Base-by-base conservation (phyloP, 306 rosid genomes). In the Vicia villosa region DNA sequence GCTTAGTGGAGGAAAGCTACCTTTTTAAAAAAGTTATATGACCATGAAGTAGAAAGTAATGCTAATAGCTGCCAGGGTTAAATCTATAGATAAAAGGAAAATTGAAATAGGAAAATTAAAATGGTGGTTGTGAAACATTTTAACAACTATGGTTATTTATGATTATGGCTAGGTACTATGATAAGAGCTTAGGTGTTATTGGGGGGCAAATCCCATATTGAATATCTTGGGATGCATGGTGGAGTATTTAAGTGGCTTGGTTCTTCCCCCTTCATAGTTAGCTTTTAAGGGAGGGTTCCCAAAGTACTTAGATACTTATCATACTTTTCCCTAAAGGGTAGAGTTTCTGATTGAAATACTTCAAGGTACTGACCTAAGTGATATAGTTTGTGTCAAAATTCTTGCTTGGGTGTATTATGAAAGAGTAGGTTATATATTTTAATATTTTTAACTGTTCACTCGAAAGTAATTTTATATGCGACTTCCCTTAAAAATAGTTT, bases 31-130 rank as follows among this genome's bases (percentile, higher is more conserved):
- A 50, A 32, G 8, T 20, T 46, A 46, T 54, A 52, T 17, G 50
- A 37, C 15, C 41, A 40, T 10, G 8, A 62, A 62, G 36, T 52
- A 61, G 59, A 62, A 28, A 13, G 40, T 59, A 54, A 17, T 51
- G 59, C 41, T 26, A 26, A 38, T 24, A 16, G 43, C 17, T 22
- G 19, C 22, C 30, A 16, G 26, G 46, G 47, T 56, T 21, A 66
- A 34, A 16, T 36, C 37, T 34, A 3, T n/a, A 10, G 65, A 32
- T 74, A 26, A 54, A 66, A 67, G 68, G 34, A 12, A 24, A 15
- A 74, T 2, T 37, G 34, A 28, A n/a, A 30, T 41, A 38, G 58
- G n/a, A 28, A 50, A 40, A 45, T 51, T 61, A 45, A 58, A 62
- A 34, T 26, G 28, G 10, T 28, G 38, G 15, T 32, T 26, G 32